These are phyloP conservation scores for Myriosclerotinia scirpicola DNA, from an alignment of 2,329 filamentous ascomycete genomes.

Conservation along the genomic window DNA sequence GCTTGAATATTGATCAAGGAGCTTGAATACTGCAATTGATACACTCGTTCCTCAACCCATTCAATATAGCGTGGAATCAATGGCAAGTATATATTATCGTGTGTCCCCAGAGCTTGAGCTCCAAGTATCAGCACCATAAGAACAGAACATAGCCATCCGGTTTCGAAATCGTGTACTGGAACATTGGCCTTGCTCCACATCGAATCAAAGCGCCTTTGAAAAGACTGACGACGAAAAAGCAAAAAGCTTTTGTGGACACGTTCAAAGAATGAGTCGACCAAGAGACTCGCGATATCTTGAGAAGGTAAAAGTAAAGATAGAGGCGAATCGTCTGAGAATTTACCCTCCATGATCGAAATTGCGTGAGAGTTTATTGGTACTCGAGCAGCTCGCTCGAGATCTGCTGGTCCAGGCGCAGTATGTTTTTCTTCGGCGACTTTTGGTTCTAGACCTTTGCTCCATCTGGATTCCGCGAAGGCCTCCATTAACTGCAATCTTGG, in stretches of 20 bases:
- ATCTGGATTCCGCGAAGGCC: constrained; percentile 37
- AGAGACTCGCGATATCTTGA: constrained; percentile 42
- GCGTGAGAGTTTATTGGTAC: constrained; percentile 6
- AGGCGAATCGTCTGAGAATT: constrained; percentile 29
- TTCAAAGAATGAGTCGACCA: constrained; percentile 45
- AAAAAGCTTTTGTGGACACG: constrained; percentile 44
- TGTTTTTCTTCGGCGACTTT: constrained; percentile 33
- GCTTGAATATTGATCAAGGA: constrained; percentile 47
- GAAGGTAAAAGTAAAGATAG: constrained; percentile 40
- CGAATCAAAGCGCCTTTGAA: constrained; percentile 43
- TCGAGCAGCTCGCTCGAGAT: constrained; percentile 16
- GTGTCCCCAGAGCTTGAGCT: constrained; percentile 43
- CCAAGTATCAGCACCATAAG: constrained; percentile 43
- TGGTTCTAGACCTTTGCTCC: constrained; percentile 38
- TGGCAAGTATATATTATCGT: constrained; percentile 38
- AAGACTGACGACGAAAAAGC: constrained; percentile 45
- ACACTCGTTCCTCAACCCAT: constrained; percentile 42
- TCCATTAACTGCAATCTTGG: constrained; percentile 34
- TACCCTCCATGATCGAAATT: not conserved
- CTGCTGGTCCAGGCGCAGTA: constrained; percentile 15
- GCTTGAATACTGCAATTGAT: constrained; percentile 43
- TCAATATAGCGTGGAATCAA: constrained; percentile 41
- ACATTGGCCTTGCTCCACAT: constrained; percentile 40
- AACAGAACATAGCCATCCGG: constrained; percentile 46
- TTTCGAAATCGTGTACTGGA: constrained; percentile 41